phyloP scores from a whole-genome alignment of 441 rosid species.

The Pelargonium australe region DNA sequence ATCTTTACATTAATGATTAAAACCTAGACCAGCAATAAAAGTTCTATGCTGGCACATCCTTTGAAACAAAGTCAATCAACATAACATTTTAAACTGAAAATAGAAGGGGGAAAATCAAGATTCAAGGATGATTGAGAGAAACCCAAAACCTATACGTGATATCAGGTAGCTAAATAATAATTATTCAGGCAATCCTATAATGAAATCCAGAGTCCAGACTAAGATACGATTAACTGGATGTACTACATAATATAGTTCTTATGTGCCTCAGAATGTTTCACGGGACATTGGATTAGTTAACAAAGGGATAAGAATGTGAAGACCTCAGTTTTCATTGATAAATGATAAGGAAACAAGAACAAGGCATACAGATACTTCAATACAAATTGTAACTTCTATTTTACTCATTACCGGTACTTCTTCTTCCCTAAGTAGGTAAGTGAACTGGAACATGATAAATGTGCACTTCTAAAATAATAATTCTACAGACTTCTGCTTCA shows the following conservation, averaged over 20 bases:
- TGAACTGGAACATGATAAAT: conserved; percentile 1
- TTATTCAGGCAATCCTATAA: not conserved
- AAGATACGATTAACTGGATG: not conserved
- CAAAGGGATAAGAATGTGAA: not conserved
- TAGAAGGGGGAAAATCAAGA: no score
- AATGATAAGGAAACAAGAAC: not conserved
- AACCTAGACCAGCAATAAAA: conserved; percentile 6
- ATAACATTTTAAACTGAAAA: not conserved
- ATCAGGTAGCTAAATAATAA: not conserved
- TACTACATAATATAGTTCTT: not conserved
- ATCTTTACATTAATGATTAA: conserved; percentile 7
- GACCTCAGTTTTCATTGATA: not conserved
- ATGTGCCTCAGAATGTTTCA: not conserved
- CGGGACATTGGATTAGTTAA: not conserved
- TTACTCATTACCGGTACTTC: not conserved
- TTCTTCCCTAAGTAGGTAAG: conserved; percentile 7
- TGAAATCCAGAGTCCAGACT: not conserved
- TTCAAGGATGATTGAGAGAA: not conserved
- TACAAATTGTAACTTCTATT: not conserved
- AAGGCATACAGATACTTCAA: no score
- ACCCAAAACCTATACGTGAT: not conserved
- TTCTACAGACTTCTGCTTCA: no score
- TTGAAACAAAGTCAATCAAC: not conserved
- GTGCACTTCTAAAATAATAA: conserved; percentile 4
- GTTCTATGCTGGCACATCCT: not conserved